phyloP scores from a whole-genome alignment of 2,329 filamentous ascomycete genomes.

The Penicillium sumatraense region DNA sequence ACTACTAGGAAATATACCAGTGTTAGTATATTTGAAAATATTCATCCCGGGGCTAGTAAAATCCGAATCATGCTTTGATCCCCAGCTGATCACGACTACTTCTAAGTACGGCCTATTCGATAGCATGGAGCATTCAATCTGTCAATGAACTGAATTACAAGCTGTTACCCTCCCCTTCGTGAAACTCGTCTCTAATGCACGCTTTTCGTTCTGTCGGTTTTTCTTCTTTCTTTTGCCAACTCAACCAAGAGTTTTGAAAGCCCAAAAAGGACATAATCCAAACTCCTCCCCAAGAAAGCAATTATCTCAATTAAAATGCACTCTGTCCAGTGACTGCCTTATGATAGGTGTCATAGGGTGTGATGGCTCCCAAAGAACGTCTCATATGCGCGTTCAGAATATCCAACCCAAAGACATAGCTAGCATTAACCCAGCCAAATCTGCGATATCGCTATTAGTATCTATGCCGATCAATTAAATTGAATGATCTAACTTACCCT shows the following conservation, averaged over 20 bases:
- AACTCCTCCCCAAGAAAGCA: not conserved
- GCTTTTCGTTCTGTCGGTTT: conserved; percentile 4
- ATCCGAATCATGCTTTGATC: no score
- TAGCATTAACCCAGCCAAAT: conserved; percentile 99
- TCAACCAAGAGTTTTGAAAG: not conserved
- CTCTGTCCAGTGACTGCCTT: conserved; percentile 59
- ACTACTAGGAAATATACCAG: no score
- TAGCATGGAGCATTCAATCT: not conserved
- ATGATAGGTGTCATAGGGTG: conserved; percentile 81
- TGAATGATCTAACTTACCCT: conserved; percentile 68
- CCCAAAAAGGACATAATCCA: not conserved
- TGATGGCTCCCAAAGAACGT: conserved; percentile 84
- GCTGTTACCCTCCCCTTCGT: not conserved
- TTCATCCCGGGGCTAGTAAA: no score
- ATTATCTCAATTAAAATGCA: conserved; percentile 17
- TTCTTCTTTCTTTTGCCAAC: conserved; percentile 9
- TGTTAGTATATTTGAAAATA: no score
- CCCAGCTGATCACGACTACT: no score
- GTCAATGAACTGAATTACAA: not conserved
- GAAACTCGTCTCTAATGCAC: not conserved
- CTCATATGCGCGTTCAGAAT: conserved; percentile 88
- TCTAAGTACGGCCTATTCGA: not conserved
- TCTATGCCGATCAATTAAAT: not conserved
- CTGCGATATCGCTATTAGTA: conserved; percentile 52
- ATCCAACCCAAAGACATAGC: conserved; percentile 90